A percentile compares a stretch with the other conserved stretches of the same genome.
phyloP scores from a whole-genome alignment of 768 basidiomycete genomes.

The Kwoniella botswanensis region DNA sequence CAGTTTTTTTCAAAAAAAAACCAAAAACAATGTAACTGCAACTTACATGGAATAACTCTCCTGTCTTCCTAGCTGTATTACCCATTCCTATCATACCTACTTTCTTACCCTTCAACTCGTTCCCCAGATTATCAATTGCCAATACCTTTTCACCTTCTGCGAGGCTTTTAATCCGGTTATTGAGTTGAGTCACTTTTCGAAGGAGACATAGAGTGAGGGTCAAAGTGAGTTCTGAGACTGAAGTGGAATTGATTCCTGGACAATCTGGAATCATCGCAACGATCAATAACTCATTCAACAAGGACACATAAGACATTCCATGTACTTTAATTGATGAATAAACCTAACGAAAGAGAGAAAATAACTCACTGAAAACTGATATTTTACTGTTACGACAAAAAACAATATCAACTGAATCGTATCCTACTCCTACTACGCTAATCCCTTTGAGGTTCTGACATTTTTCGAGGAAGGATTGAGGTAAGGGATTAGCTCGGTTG shows the following conservation, averaged over 20 bases:
- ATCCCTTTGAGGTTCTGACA: constrained; percentile 31
- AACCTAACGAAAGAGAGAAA: too few species aligned
- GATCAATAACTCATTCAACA: background rate
- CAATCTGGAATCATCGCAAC: constrained; percentile 19
- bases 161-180: constrained; percentile 9
- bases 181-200: constrained; percentile 15
- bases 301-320: too few species aligned
- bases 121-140: constrained; percentile 26
- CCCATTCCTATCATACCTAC: constrained; percentile 56
- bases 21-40: too few species aligned
- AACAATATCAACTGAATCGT: constrained; percentile 38
- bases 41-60: constrained; percentile 39
- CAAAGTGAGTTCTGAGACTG: constrained; percentile 28
- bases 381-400: constrained; percentile 21
- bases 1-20: too few species aligned
- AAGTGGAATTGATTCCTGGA: constrained; percentile 33
- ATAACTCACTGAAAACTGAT: constrained; percentile 33
- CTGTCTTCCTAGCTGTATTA: constrained; percentile 44
- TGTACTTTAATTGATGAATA: too few species aligned
- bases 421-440: constrained; percentile 35
- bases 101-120: constrained; percentile 42
- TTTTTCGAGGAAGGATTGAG: constrained; percentile 10
- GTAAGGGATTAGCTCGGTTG: constrained; percentile 31
- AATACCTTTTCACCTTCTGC: constrained; percentile 26
- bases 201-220: constrained; percentile 16